These are phyloP conservation scores for Arthonia radiata DNA, from an alignment of 495 filamentous ascomycete genomes.

Conservation along the genomic window DNA sequence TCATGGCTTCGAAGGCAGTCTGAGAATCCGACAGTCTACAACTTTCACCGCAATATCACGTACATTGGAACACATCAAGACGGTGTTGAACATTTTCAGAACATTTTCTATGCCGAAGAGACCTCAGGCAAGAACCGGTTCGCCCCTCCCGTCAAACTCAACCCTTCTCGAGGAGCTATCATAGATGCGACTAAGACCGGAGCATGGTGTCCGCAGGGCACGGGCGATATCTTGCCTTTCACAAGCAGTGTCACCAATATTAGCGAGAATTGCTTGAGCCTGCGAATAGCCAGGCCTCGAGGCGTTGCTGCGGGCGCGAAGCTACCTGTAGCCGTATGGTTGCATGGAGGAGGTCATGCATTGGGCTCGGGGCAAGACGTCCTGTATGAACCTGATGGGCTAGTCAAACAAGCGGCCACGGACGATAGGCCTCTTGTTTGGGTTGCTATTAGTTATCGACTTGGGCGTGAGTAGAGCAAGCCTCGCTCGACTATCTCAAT, in stretches of 20 bases:
- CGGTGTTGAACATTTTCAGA: slow-evolving; percentile 20
- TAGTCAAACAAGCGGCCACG: slow-evolving; percentile 17
- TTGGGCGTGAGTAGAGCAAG: slow-evolving; percentile 17
- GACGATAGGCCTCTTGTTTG: slow-evolving; percentile 18
- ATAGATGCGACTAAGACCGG: slow-evolving; percentile 18
- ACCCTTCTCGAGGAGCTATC: slow-evolving; percentile 9
- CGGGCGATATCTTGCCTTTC: slow-evolving; percentile 10
- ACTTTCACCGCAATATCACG: no score
- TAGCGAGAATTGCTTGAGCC: slow-evolving; percentile 21
- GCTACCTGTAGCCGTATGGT: slow-evolving; percentile 21
- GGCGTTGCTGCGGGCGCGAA: slow-evolving; percentile 7
- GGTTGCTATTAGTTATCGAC: slow-evolving; percentile 22
- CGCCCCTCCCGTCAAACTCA: slow-evolving; percentile 16
- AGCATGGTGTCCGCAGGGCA: slow-evolving; percentile 18
- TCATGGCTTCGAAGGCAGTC: no score
- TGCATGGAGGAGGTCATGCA: slow-evolving; percentile 20
- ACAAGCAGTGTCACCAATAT: slow-evolving; percentile 14
- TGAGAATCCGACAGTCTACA: no score
- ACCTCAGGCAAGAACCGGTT: slow-evolving; percentile 20
- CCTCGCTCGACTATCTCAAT: no score
- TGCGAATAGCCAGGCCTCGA: slow-evolving; percentile 18
- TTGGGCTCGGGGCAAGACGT: slow-evolving; percentile 15
- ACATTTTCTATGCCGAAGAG: slow-evolving; percentile 20
- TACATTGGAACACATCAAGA: no score
- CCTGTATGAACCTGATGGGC: slow-evolving; percentile 15